phyloP scores from a whole-genome alignment of 2,329 filamentous ascomycete species.

The Metarhizium sp. region DNA sequence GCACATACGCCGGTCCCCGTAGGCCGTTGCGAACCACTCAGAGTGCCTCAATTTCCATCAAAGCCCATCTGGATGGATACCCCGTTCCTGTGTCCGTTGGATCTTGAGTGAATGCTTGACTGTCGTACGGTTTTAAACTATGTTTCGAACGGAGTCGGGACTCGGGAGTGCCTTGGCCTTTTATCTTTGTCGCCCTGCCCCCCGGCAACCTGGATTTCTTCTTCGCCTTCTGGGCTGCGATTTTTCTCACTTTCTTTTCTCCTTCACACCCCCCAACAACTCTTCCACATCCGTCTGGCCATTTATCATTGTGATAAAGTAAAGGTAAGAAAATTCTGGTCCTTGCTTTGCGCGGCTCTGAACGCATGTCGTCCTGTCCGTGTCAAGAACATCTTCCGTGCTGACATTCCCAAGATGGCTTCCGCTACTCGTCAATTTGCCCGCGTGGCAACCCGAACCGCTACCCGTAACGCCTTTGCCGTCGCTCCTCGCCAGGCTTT shows the following conservation, averaged over 20 bases:
- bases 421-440: slow-evolving; percentile 43
- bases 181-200: slow-evolving; percentile 3
- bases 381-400: not conserved
- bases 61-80: slow-evolving; percentile 1
- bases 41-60: slow-evolving; percentile 9
- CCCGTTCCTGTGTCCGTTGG: slow-evolving; percentile 1
- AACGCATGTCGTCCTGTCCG: not conserved
- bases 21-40: slow-evolving; percentile 3
- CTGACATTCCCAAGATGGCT: slow-evolving; percentile 20
- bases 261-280: not conserved
- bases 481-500: slow-evolving; percentile 56
- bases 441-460: slow-evolving; percentile 50
- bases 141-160: not conserved
- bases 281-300: not conserved
- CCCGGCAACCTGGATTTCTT: not conserved
- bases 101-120: not conserved
- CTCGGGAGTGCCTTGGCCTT: slow-evolving; percentile 1
- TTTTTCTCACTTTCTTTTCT: not conserved
- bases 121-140: not conserved
- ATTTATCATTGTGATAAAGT: not conserved
- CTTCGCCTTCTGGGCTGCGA: slow-evolving; percentile 1
- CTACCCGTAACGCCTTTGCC: slow-evolving; percentile 47
- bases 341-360: not conserved
- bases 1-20: not conserved
- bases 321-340: not conserved